Percentiles rank a stretch among this genome's conserved stretches.
These are phyloP conservation scores for Chimonanthus salicifolius DNA, from an alignment of 164 flowering plant genomes.

Conservation along the genomic window DNA sequence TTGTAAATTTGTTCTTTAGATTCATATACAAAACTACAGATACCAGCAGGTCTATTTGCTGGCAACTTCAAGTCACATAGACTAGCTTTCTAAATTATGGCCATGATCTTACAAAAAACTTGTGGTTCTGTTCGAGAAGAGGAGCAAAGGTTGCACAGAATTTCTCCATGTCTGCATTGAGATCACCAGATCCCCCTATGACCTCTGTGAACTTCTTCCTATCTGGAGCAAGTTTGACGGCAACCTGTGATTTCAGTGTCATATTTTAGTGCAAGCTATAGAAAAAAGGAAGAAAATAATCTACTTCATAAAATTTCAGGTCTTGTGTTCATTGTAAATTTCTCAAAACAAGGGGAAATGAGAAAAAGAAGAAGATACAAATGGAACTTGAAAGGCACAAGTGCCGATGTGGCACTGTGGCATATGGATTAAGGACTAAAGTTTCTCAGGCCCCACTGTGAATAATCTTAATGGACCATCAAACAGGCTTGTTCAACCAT, in stretches of 20 bases:
- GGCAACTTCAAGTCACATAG: not conserved
- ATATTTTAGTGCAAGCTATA: conserved; percentile 2
- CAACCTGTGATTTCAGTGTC: conserved; percentile 41
- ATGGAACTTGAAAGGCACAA: too few relatives aligned
- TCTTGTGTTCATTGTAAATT: too few relatives aligned
- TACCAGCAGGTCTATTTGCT: not conserved
- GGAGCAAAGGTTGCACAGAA: conserved; percentile 65
- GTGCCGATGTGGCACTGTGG: too few relatives aligned
- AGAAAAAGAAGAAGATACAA: too few relatives aligned
- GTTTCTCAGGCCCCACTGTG: too few relatives aligned
- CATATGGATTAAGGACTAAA: too few relatives aligned
- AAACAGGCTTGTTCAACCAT: too few relatives aligned
- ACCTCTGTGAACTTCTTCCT: conserved; percentile 92
- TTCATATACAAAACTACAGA: not conserved
- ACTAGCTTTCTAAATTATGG: not conserved
- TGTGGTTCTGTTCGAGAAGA: conserved; percentile 72
- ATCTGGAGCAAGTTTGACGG: conserved; percentile 93
- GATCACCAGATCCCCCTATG: conserved; percentile 50
- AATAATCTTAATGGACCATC: too few relatives aligned
- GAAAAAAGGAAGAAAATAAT: not conserved
- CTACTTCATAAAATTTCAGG: not conserved
- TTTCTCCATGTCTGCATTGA: conserved; percentile 60
- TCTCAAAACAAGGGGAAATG: too few relatives aligned
- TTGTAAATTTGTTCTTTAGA: not conserved
- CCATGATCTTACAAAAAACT: conserved; percentile 60